Evolutionary conservation across 768 basidiomycete genomes (phyloP).

Genomic region (Xerocomellus amylosporus): DNA sequence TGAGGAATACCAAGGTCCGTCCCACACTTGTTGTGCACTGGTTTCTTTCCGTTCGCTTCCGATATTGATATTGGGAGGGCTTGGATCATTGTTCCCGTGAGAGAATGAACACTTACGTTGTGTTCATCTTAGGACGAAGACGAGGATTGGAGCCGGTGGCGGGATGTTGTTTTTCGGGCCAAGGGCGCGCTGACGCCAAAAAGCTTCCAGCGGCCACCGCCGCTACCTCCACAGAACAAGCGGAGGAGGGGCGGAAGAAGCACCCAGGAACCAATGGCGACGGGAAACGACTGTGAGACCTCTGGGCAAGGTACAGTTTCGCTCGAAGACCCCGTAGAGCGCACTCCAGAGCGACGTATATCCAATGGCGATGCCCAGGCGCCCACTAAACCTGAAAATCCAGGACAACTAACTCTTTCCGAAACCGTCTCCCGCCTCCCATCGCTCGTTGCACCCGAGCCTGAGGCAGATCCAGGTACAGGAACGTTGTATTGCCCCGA

Average conservation of each 20-base stretch:
- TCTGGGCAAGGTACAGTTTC: not conserved
- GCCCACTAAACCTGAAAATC: not conserved
- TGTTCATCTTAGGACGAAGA: constrained; percentile 60
- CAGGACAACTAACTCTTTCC: constrained; percentile 38
- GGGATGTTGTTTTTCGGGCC: constrained; percentile 78
- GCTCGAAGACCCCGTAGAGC: not conserved
- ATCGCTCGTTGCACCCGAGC: constrained; percentile 19
- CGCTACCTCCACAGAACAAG: constrained; percentile 59
- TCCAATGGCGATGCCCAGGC: not conserved
- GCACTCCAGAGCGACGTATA: not conserved
- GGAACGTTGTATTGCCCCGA: constrained; percentile 74
- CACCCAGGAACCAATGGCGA: constrained; percentile 9
- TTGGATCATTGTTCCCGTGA: not conserved
- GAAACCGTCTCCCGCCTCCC: constrained; percentile 47
- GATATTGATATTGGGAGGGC: not conserved
- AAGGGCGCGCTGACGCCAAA: constrained; percentile 54
- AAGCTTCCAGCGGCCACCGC: constrained; percentile 23
- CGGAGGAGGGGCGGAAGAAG: constrained; percentile 53
- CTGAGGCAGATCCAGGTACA: constrained; percentile 38
- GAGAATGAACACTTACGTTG: constrained; percentile 2
- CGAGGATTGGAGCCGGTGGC: constrained; percentile 88
- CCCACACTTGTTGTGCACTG: not conserved
- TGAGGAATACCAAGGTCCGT: constrained; percentile 80
- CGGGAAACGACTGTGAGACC: not conserved
- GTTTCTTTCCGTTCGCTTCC: not conserved